A percentile compares a stretch with the other conserved stretches of the same genome.
Evolutionary conservation across 495 filamentous ascomycete genomes (phyloP).

Genomic region (Penicillium psychrofluorescens): DNA sequence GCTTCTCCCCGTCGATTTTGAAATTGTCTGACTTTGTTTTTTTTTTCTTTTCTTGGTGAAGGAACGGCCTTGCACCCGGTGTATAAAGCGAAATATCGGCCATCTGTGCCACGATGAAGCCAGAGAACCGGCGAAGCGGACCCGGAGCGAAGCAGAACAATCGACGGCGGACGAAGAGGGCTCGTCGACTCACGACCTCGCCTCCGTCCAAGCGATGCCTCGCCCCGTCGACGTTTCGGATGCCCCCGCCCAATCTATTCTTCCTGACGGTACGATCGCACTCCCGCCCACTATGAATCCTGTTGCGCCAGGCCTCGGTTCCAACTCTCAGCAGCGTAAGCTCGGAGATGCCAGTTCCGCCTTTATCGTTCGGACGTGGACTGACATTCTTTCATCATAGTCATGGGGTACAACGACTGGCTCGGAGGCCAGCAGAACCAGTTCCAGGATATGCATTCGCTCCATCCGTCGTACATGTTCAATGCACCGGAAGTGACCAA

Average conservation of each 20-base stretch:
- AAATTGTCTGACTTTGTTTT: slow-evolving; percentile 5
- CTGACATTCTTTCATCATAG: slow-evolving; percentile 33
- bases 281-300: slow-evolving; percentile 26
- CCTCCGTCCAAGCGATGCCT: slow-evolving; percentile 31
- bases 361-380: background rate
- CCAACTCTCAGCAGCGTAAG: slow-evolving; percentile 71
- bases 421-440: slow-evolving; percentile 61
- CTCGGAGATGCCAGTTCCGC: slow-evolving; percentile 12
- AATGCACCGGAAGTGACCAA: slow-evolving; percentile 87
- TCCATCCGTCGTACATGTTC: slow-evolving; percentile 93
- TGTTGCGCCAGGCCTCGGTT: slow-evolving; percentile 34
- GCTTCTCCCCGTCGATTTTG: slow-evolving; percentile 20
- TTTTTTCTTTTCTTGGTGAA: slow-evolving; percentile 21
- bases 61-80: slow-evolving; percentile 95
- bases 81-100: slow-evolving; percentile 98
- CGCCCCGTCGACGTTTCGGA: slow-evolving; percentile 33
- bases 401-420: slow-evolving; percentile 62
- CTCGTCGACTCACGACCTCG: slow-evolving; percentile 41
- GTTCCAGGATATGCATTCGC: slow-evolving; percentile 89
- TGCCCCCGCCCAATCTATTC: slow-evolving; percentile 35
- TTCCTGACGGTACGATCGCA: slow-evolving; percentile 28
- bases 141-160: slow-evolving; percentile 62
- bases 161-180: slow-evolving; percentile 53
- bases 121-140: slow-evolving; percentile 68
- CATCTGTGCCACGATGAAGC: slow-evolving; percentile 98